These are phyloP conservation scores for Aphanocladium album DNA, from an alignment of 2,329 filamentous ascomycete species.

Conservation along the genomic window DNA sequence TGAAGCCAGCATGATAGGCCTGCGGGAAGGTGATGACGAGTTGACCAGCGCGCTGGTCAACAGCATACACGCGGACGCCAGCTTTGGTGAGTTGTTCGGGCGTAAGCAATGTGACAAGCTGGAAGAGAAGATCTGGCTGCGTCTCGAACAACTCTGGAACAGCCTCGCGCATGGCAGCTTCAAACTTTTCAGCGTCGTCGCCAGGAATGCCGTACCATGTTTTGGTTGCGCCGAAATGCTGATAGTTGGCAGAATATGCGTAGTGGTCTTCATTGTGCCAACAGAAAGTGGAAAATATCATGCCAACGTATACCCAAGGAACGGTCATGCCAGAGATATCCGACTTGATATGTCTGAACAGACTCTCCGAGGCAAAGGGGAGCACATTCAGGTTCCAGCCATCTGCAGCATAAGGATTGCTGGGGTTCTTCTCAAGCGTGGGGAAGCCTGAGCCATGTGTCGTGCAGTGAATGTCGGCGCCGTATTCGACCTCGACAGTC, in stretches of 20 bases:
- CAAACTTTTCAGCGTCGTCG: slow-evolving; percentile 89
- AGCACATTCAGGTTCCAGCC: slow-evolving; percentile 95
- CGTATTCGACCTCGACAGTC: slow-evolving; percentile 96
- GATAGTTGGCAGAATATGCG: slow-evolving; percentile 95
- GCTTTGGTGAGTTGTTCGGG: slow-evolving; percentile 91
- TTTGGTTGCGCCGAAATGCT: slow-evolving; percentile 96
- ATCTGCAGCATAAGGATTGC: slow-evolving; percentile 80
- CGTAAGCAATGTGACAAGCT: slow-evolving; percentile 91
- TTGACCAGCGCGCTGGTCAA: slow-evolving; percentile 94
- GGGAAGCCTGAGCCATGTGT: slow-evolving; percentile 97
- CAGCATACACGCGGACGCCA: slow-evolving; percentile 84
- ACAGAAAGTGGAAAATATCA: slow-evolving; percentile 99
- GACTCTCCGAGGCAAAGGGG: slow-evolving; percentile 81
- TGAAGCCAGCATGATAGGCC: slow-evolving; percentile 96
- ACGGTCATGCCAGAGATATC: slow-evolving; percentile 99
- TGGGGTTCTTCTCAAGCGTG: slow-evolving; percentile 84
- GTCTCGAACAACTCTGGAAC: slow-evolving; percentile 96
- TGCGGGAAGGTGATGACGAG: slow-evolving; percentile 96
- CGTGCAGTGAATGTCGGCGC: slow-evolving; percentile 95
- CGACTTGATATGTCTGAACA: slow-evolving; percentile 96
- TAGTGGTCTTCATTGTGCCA: slow-evolving; percentile 99
- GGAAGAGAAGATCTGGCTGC: slow-evolving; percentile 92
- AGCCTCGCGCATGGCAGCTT: slow-evolving; percentile 89
- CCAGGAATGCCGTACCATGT: slow-evolving; percentile 99
- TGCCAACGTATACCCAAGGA: slow-evolving; percentile 97